A percentile compares a stretch with the other conserved stretches of the same genome.
Evolutionary conservation across 257 asterid species (phyloP).

Genomic region (Phtheirospermum japonicum): DNA sequence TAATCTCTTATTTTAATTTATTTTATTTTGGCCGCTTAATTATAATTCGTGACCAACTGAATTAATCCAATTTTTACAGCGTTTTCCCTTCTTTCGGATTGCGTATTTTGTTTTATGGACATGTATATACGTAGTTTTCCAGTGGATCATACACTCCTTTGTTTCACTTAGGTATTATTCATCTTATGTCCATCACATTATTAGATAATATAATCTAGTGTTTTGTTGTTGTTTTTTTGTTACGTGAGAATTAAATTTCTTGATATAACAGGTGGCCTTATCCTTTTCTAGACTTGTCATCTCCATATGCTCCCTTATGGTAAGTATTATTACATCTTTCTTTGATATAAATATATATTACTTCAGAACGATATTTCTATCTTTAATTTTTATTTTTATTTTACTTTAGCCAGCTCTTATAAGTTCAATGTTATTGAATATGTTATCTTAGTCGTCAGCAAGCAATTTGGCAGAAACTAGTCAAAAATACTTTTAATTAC

Average conservation of each 20-base stretch:
- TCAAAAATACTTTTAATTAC: no score
- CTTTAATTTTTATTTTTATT: no score
- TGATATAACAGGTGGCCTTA: slow-evolving; percentile 69
- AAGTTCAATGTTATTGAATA: no score
- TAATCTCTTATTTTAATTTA: not conserved
- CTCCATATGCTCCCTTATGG: slow-evolving; percentile 65
- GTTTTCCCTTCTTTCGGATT: slow-evolving; percentile 77
- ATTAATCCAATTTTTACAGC: slow-evolving; percentile 49
- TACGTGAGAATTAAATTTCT: no score
- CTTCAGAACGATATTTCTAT: no score
- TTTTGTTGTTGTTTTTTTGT: no score
- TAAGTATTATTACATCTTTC: slow-evolving; percentile 29
- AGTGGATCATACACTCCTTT: slow-evolving; percentile 76
- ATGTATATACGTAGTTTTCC: slow-evolving; percentile 64
- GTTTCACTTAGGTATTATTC: slow-evolving; percentile 48
- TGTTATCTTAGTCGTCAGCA: no score
- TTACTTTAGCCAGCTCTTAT: no score
- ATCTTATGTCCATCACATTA: not conserved
- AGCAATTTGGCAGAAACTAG: no score
- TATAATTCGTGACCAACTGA: slow-evolving; percentile 7
- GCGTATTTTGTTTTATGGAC: slow-evolving; percentile 79
- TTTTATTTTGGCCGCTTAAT: not conserved
- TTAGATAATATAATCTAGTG: not conserved
- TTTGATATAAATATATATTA: no score
- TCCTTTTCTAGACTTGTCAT: slow-evolving; percentile 58